These are phyloP conservation scores for Neurospora sp. DNA, from an alignment of 495 filamentous ascomycete species.

Conservation along the genomic window DNA sequence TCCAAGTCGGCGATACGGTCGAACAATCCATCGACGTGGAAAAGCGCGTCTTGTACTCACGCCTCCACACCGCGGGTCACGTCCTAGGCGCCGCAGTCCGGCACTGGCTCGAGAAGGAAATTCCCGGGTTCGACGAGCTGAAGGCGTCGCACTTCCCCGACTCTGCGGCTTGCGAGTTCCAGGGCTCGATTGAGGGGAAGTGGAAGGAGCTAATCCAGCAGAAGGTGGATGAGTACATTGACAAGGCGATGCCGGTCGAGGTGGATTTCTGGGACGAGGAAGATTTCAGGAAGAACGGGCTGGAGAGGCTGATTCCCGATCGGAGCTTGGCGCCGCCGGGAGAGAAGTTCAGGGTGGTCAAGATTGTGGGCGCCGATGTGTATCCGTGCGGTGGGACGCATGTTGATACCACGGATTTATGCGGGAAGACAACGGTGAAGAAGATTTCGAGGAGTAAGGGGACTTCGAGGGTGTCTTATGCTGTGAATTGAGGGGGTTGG, in stretches of 20 bases:
- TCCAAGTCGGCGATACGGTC: conserved; percentile 29
- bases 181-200: conserved; percentile 48
- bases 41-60: conserved; percentile 46
- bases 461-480: conserved; percentile 43
- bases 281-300: conserved; percentile 33
- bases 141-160: conserved; percentile 57
- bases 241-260: conserved; percentile 40
- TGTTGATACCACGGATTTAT: conserved; percentile 41
- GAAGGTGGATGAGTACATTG: conserved; percentile 40
- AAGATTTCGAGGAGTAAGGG: conserved; percentile 52
- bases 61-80: conserved; percentile 56
- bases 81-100: conserved; percentile 49
- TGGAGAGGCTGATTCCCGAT: conserved; percentile 42
- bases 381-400: conserved; percentile 62
- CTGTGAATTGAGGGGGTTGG: conserved; percentile 14
- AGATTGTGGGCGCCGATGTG: conserved; percentile 46
- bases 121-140: conserved; percentile 44
- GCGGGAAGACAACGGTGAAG: conserved; percentile 45
- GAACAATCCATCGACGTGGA: conserved; percentile 42
- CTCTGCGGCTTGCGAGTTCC: conserved; percentile 47
- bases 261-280: conserved; percentile 51
- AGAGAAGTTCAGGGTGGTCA: conserved; percentile 43
- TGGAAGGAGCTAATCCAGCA: conserved; percentile 47
- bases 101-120: conserved; percentile 38
- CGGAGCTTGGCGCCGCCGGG: conserved; percentile 28